Conservation (phyloP, 306 rosid species). For the Quercus wislizeni region DNA sequence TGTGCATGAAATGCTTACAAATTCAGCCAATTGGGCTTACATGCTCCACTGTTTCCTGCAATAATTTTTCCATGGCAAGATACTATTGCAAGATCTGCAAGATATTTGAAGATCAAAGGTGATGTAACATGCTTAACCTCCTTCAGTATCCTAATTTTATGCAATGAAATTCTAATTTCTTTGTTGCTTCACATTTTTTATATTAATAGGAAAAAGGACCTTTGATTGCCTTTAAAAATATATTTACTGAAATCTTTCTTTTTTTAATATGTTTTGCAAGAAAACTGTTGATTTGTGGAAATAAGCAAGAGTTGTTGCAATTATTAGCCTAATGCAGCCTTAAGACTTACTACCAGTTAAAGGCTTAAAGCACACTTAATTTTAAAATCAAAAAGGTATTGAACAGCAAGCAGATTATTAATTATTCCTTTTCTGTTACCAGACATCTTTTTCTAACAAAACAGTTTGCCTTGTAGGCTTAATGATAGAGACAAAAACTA, state of each 20-base stretch:
- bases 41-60: slow-evolving; percentile 72
- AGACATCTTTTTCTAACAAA: not conserved
- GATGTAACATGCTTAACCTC: slow-evolving; percentile 23
- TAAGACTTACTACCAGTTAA: not conserved
- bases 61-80: slow-evolving; percentile 74
- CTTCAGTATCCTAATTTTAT: slow-evolving; percentile 4
- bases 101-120: slow-evolving; percentile 85
- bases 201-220: not conserved
- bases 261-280: not conserved
- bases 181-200: not conserved
- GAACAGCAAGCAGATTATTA: not conserved
- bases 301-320: not conserved
- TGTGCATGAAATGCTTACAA: slow-evolving; percentile 93
- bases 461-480: not conserved
- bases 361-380: not conserved
- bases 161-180: slow-evolving; percentile 2
- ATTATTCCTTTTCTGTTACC: not conserved
- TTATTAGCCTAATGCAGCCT: not conserved
- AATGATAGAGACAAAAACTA: not conserved
- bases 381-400: not conserved
- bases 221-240: not conserved
- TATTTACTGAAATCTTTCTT: not conserved
- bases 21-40: slow-evolving; percentile 67
- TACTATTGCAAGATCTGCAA: slow-evolving; percentile 89
- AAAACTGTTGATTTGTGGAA: not conserved